Conservation (phyloP, 257 asterid species). For the Anisodus acutangulus region DNA sequence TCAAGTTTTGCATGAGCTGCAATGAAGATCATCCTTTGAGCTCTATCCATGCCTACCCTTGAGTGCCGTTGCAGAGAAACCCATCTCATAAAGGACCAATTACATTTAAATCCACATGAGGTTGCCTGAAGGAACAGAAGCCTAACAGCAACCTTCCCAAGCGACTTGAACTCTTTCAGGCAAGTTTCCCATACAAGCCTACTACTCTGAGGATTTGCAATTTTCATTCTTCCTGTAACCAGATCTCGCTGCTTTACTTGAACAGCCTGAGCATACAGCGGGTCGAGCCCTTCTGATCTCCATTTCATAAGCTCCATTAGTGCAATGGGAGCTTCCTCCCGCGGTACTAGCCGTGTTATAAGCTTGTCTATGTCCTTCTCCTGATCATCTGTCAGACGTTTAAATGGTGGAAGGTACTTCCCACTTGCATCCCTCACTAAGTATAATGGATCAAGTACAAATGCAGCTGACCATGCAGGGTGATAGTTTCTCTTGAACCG, state of each 20-base stretch:
- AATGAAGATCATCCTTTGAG: slow-evolving; percentile 70
- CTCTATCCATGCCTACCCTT: slow-evolving; percentile 57
- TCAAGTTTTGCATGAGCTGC: slow-evolving; percentile 77
- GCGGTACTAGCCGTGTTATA: slow-evolving; percentile 62
- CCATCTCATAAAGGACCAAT: slow-evolving; percentile 61
- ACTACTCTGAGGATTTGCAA: slow-evolving; percentile 86
- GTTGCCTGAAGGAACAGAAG: slow-evolving; percentile 90
- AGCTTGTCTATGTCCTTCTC: slow-evolving; percentile 79
- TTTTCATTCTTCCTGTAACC: slow-evolving; percentile 71
- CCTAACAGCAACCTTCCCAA: slow-evolving; percentile 79
- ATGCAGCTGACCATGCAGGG: slow-evolving; percentile 92
- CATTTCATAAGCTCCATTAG: slow-evolving; percentile 89
- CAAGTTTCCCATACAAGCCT: slow-evolving; percentile 90
- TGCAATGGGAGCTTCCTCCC: slow-evolving; percentile 74
- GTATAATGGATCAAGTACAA: slow-evolving; percentile 77
- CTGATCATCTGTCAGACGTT: slow-evolving; percentile 71
- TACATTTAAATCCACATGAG: slow-evolving; percentile 59
- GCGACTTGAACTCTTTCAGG: slow-evolving; percentile 60
- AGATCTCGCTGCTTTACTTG: slow-evolving; percentile 79
- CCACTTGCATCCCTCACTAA: slow-evolving; percentile 70
- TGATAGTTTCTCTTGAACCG: slow-evolving; percentile 72
- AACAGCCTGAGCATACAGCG: slow-evolving; percentile 88
- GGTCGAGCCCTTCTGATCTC: slow-evolving; percentile 87
- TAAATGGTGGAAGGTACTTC: slow-evolving; percentile 85
- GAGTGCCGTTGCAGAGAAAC: slow-evolving; percentile 53